Base-by-base conservation (phyloP, 352 stramenopile genomes). In the Phytophthora lateralis region DNA sequence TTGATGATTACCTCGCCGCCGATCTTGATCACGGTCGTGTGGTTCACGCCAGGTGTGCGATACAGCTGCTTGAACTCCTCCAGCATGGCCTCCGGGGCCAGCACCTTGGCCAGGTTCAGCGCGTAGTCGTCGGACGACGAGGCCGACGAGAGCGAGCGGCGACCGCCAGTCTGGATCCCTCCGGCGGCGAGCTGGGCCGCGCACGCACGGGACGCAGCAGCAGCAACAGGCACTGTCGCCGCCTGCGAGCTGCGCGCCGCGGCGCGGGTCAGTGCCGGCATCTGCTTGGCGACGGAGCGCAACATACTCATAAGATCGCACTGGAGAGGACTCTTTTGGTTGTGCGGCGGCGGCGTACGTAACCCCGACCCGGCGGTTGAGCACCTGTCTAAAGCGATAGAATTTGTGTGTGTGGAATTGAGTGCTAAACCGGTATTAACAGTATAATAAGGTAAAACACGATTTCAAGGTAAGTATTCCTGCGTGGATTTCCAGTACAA, bases 1-100 rank as follows among this genome's bases (percentile, higher is more conserved):
- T 93, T 78, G 63, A 94, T 85, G 51, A 97, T 88, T 27, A 97
- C 86, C 34, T 96, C 89, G 27, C 89, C 89, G 49, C 89, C 89
- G 48, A 96, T 93, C 67, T 97, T 97, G 59, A 97, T 95, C 8
- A 97, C 88, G 0, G 86, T 91, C 44, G 82, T 91, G 62, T 80
- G 86, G 57, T 75, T 80, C 34, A 77, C 76, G 50, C 82, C 84
- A 2, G 86, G 84, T 24, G 77, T 90, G 43, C 84, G 75, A 62
- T 95, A 95, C 59, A 90, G 69, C 55, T 77, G 67, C 46, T 83
- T 60, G 66, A 91, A 93, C 67, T 93, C 83, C 17, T 82, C 57
- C 15, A 93, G 73, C 43, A 88, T 82, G 10, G 47, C 54, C 42
- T 87, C 78, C 6, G 80, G 73, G 34, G 67, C 71, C 38, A 95